Evolutionary conservation across 2,329 filamentous ascomycete genomes (phyloP), one percentile per base, ranked within the genome.

Genomic region (Zarea fungicola): DNA sequence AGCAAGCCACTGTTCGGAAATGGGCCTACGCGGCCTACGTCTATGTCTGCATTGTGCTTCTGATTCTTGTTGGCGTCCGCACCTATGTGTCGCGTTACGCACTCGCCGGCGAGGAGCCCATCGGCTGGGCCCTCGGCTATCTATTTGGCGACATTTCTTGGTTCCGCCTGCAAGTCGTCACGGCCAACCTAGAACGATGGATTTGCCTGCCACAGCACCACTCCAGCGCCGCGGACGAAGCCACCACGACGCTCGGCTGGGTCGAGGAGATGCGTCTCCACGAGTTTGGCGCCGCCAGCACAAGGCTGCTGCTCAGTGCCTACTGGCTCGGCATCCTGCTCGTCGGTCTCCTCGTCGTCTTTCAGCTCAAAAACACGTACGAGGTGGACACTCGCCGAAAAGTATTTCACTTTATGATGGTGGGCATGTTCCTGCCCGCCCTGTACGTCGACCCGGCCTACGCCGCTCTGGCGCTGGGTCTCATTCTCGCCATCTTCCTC

Each of bases 331-430:
- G 67, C 4, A 81, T 95, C 48, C 77, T 97, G 14, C 63, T 79
- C 14, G 62, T 81, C 1, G 93, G 92, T 1, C 75, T 97, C 29
- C 69, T 82, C 9, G 74, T 87, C 4, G 88, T 96, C 7, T 80
- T 93, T 45, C 80, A 77, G 35, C 77, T 95, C 31, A 87, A 85
- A 34, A 74, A 82, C 3, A 73, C 88, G 42, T 91, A 87, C 56
- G 91, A 96, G 67, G 92, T 99, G 40, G 93, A 99, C 68, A 99
- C 93, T 1, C 81, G 93, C 42, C 83, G 93, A 43, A 99, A 99
- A 67, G 88, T 97, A 21, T 99, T 99, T 65, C 93, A 99, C 66
- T 95, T 95, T 57, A 96, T 92, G 78, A 97, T 97, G 87, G 92
- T 97, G 7, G 83, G 83, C 49, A 96, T 99, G 89, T 84, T 99